Evolutionary conservation across 495 filamentous ascomycete genomes (phyloP), one percentile per base, ranked within the genome.

Genomic region (Annulohypoxylon bovei): DNA sequence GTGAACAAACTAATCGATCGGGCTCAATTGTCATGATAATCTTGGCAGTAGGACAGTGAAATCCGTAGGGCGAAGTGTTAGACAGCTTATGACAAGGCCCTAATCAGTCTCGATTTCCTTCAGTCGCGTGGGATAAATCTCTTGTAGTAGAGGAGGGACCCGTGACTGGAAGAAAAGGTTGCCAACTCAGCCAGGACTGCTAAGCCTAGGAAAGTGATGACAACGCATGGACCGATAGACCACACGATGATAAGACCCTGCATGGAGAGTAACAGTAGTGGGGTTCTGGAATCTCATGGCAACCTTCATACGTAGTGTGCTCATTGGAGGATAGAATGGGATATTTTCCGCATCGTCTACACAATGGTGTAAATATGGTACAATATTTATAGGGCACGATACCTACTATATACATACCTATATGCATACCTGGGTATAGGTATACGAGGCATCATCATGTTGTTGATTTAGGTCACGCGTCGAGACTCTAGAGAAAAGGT

Each of bases 101-200:
- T 58, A 44, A 49, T 49, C 40, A 59, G 63, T 54, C 42, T 67
- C 57, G 62, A 52, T 39, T 55, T 30, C 28, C 33, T 62, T 62
- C 32, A 56, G 44, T 37, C 50, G 56, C 62, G 25, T 66, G 56
- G 50, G 56, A 57, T 56, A 30, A 32, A 59, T 62, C 32, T 64
- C 49, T 54, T 37, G 47, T 65, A 39, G 60, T 50, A 62, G 47
- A 62, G 60, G 46, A 49, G 67, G 71, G 42, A 68, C 71, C 62
- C 66, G 71, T 73, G 71, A 73, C 66, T 73, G 66, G 71, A 66
- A 70, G 71, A 70, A 58, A 67, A 62, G 52, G 56, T 44, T 73
- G 71, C 71, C 71, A 73, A 42, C 71, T 73, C 71, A 73, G 71
- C 62, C 66, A 60, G 56, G 39, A 59, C 56, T 28, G 40, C 70